These are phyloP conservation scores for Castanea sativa DNA, from an alignment of 306 rosid genomes.

Conservation along the genomic window DNA sequence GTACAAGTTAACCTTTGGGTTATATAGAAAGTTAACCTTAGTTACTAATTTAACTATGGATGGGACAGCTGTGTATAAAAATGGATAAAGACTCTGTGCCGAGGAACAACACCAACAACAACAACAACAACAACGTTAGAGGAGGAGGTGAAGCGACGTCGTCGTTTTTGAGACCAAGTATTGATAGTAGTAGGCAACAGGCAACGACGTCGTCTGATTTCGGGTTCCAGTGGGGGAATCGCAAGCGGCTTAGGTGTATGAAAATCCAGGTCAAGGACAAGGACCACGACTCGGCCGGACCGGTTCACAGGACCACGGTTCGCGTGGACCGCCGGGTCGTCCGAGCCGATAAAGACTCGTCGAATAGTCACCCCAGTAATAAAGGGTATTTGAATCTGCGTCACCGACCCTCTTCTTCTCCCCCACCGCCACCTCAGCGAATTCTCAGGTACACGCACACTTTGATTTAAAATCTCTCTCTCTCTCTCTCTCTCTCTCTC, in stretches of 20 bases:
- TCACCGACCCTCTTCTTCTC: slow-evolving; percentile 73
- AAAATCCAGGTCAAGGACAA: slow-evolving; percentile 76
- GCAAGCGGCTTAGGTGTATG: slow-evolving; percentile 88
- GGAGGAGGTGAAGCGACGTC: slow-evolving; percentile 45
- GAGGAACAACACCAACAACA: slow-evolving; percentile 25
- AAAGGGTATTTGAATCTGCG: slow-evolving; percentile 78
- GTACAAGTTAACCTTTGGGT: slow-evolving; percentile 3
- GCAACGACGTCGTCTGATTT: slow-evolving; percentile 59
- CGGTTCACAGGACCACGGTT: slow-evolving; percentile 66
- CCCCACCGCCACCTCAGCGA: slow-evolving; percentile 64
- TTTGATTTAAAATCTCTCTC: background rate
- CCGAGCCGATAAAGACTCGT: slow-evolving; percentile 59
- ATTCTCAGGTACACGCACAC: slow-evolving; percentile 50
- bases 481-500: background rate
- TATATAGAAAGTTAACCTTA: slow-evolving; percentile 27
- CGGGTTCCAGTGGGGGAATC: slow-evolving; percentile 86
- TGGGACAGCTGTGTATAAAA: slow-evolving; percentile 30
- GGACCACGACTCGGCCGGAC: slow-evolving; percentile 40
- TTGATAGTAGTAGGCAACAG: slow-evolving; percentile 40
- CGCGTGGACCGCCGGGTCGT: slow-evolving; percentile 82
- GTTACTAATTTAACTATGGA: slow-evolving; percentile 18
- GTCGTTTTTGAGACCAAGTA: slow-evolving; percentile 40
- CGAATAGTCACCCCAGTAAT: slow-evolving; percentile 36
- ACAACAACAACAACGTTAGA: slow-evolving; percentile 8
- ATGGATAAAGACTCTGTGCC: slow-evolving; percentile 64